phyloP scores from a whole-genome alignment of 1,284 basidiomycete genomes.

The Austropuccinia psidii region DNA sequence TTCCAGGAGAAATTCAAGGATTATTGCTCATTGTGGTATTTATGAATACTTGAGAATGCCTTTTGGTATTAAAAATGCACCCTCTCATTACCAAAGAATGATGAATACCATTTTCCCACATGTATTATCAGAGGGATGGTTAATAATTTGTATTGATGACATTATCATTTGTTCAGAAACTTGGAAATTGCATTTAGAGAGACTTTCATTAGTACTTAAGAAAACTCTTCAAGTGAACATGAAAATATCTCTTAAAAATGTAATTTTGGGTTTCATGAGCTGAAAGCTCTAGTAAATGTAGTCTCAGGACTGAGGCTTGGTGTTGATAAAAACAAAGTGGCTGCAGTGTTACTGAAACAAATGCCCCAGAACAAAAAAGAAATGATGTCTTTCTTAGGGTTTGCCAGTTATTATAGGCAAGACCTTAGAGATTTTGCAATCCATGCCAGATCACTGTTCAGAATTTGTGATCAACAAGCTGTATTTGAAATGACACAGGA shows the following conservation, averaged over 20 bases:
- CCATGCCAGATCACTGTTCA: neutral
- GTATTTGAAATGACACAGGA: constrained; percentile 2
- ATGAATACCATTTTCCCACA: too few species aligned
- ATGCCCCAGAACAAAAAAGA: constrained; percentile 43
- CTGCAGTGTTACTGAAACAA: constrained; percentile 49
- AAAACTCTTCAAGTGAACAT: neutral
- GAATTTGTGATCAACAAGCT: neutral
- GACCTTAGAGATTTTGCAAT: neutral
- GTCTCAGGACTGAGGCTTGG: constrained; percentile 46
- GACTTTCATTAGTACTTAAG: neutral
- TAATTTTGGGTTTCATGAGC: neutral
- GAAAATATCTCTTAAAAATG: constrained; percentile 8
- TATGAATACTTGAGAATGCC: too few species aligned
- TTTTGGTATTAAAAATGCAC: too few species aligned
- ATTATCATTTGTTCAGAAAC: neutral
- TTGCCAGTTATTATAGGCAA: neutral
- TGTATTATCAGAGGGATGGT: too few species aligned
- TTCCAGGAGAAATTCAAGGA: too few species aligned
- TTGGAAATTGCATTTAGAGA: neutral
- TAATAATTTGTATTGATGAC: constrained; percentile 4
- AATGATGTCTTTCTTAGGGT: constrained; percentile 3
- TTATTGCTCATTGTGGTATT: too few species aligned
- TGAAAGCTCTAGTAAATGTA: constrained; percentile 48
- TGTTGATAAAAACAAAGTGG: constrained; percentile 52
- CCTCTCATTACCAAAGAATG: too few species aligned